phyloP scores from a whole-genome alignment of 768 basidiomycete genomes.

The Hortiboletus campestris region DNA sequence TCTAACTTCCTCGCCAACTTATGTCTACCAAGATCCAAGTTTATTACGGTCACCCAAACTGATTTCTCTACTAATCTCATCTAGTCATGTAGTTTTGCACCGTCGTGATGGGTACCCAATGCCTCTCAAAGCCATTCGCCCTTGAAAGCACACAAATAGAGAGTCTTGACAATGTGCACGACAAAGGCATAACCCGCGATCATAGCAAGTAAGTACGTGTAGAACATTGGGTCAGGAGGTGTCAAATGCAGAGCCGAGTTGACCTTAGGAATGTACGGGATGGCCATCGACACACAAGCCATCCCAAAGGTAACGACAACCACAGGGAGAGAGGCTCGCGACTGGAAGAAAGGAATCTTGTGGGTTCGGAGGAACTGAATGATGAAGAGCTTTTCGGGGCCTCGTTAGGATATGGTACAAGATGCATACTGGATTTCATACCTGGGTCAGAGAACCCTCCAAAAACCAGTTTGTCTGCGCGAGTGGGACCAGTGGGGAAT shows the following conservation, averaged over 20 bases:
- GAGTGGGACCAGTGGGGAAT: constrained; percentile 30
- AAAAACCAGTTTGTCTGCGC: constrained; percentile 39
- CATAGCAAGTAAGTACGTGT: constrained; percentile 24
- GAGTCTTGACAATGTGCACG: constrained; percentile 26
- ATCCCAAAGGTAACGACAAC: constrained; percentile 31
- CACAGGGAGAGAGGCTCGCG: constrained; percentile 29
- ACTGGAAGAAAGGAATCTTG: constrained; percentile 33
- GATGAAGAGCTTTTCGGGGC: constrained; percentile 26
- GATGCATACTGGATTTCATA: constrained; percentile 3
- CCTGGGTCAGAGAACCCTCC: constrained; percentile 37
- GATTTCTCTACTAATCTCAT: not conserved
- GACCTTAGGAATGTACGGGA: constrained; percentile 33
- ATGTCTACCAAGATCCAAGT: not conserved
- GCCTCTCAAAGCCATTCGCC: constrained; percentile 30
- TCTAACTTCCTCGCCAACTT: constrained; percentile 1
- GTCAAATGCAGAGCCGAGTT: constrained; percentile 27
- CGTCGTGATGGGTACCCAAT: not conserved
- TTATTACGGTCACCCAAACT: not conserved
- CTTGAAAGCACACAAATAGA: constrained; percentile 28
- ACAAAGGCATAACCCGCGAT: constrained; percentile 24
- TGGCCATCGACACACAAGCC: constrained; percentile 33
- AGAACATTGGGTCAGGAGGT: constrained; percentile 30
- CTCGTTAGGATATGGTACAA: not conserved
- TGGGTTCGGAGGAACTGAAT: constrained; percentile 33
- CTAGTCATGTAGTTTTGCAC: not conserved